These are phyloP conservation scores for Talaromyces sp. DNA, from an alignment of 2,329 filamentous ascomycete genomes.

Conservation along the genomic window DNA sequence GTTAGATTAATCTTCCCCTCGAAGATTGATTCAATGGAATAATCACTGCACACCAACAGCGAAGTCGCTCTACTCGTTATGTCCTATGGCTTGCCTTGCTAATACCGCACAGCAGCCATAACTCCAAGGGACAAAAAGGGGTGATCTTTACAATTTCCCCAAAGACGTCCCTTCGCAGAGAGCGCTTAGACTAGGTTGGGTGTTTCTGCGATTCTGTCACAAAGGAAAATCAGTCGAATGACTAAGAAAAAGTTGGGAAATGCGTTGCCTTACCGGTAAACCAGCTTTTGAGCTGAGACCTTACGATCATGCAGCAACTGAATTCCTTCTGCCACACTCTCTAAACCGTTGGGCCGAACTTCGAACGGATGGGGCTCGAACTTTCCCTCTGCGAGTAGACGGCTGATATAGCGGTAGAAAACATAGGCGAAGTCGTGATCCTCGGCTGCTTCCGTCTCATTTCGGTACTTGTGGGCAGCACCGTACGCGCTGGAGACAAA, in stretches of 20 bases:
- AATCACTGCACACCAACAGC: background rate
- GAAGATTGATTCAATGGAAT: too few relatives aligned
- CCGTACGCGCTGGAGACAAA: background rate
- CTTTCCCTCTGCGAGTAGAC: background rate
- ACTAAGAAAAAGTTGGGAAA: too few relatives aligned
- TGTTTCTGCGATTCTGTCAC: too few relatives aligned
- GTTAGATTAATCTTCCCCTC: too few relatives aligned
- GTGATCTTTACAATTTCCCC: too few relatives aligned
- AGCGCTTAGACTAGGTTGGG: too few relatives aligned
- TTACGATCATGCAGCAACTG: background rate
- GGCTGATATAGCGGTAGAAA: background rate
- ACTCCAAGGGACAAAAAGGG: too few relatives aligned
- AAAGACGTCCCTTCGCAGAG: conserved; percentile 10
- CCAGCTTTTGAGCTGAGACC: background rate
- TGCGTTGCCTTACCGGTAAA: background rate
- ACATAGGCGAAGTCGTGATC: background rate
- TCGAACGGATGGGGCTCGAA: background rate
- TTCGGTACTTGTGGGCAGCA: background rate
- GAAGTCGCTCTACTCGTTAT: conserved; percentile 7
- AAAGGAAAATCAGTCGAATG: too few relatives aligned
- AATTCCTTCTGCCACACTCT: background rate
- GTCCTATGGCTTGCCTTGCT: conserved; percentile 6
- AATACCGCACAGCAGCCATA: too few relatives aligned
- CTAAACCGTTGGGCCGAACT: background rate
- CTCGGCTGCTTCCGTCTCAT: background rate